Evolutionary conservation across 305 asterid species (phyloP).

Genomic region (Caryopteris hybrid): DNA sequence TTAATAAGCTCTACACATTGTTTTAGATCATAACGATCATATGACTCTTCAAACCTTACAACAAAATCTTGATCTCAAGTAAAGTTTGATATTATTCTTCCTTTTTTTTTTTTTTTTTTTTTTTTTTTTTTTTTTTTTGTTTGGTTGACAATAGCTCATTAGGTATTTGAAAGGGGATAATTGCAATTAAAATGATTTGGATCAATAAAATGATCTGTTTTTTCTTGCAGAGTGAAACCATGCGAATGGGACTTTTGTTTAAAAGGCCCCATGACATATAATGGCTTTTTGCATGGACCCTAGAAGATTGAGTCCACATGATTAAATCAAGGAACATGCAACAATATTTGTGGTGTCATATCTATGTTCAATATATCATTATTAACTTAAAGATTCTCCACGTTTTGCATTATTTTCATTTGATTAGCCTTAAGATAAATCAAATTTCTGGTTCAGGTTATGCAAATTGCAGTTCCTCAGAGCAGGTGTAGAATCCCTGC

Average conservation of each 20-base stretch:
- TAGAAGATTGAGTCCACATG: background rate
- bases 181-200: background rate
- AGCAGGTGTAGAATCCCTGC: too few relatives aligned
- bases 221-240: background rate
- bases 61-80: conserved; percentile 1
- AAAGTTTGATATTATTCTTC: too few relatives aligned
- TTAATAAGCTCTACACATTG: background rate
- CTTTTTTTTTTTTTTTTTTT: too few relatives aligned
- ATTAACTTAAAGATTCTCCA: background rate
- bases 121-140: too few relatives aligned
- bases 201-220: background rate
- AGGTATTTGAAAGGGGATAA: background rate
- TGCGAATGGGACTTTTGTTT: background rate
- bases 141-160: background rate
- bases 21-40: background rate
- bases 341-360: too few relatives aligned
- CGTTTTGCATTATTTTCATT: background rate
- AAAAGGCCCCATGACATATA: background rate
- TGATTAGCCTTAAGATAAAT: background rate
- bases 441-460: background rate
- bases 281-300: background rate
- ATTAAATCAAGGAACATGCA: background rate
- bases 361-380: too few relatives aligned
- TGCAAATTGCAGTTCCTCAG: too few relatives aligned
- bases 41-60: background rate